phyloP scores from a whole-genome alignment of 1,284 basidiomycete species.

The Cutaneotrichosporon spelunceum region DNA sequence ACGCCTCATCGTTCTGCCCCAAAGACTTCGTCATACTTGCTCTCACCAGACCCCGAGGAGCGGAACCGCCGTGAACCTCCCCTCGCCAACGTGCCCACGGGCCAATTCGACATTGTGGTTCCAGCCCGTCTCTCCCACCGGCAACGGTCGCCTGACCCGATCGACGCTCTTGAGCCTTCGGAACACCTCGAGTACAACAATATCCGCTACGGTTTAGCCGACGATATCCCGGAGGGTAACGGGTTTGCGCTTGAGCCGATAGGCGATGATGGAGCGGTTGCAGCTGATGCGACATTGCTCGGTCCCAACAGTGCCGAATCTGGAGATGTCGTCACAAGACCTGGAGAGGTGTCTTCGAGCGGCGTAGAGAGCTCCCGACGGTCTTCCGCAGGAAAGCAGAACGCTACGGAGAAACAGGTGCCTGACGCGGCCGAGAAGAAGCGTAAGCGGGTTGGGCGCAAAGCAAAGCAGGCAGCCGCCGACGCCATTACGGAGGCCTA shows the following conservation, averaged over 20 bases:
- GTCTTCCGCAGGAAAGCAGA: conserved; percentile 21
- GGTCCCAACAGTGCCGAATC: background rate
- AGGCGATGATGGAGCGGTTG: background rate
- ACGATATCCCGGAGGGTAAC: background rate
- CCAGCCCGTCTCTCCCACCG: background rate
- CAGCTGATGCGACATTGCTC: background rate
- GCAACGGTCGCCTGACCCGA: background rate
- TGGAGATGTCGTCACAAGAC: background rate
- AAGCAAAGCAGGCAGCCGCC: conserved; percentile 16
- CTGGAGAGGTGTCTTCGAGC: background rate
- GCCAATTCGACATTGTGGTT: background rate
- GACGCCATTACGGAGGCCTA: background rate
- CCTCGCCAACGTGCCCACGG: background rate
- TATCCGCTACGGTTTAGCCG: background rate
- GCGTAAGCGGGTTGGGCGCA: conserved; percentile 23
- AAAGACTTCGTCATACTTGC: background rate
- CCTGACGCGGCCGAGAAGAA: conserved; percentile 29
- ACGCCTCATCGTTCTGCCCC: background rate
- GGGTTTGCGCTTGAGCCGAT: background rate
- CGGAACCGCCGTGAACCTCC: background rate
- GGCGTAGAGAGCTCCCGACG: background rate
- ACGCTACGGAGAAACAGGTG: conserved; percentile 25
- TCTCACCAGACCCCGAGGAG: conserved; percentile 5
- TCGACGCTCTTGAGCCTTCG: background rate
- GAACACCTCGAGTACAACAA: background rate